Base-by-base conservation (phyloP, 129 eudicot species). In the Solidago caesia region DNA sequence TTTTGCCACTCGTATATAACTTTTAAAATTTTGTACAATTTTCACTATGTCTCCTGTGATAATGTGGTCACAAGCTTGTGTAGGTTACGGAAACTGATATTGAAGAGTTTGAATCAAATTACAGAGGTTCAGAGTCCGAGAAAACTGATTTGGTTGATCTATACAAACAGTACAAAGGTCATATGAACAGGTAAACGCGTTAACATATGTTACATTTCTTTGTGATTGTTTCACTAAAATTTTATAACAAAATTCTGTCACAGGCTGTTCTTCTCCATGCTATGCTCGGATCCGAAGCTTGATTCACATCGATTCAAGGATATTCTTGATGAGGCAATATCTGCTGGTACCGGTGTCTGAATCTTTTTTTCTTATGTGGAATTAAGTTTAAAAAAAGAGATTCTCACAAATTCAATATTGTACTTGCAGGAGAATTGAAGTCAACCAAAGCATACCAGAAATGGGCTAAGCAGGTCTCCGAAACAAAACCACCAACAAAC, bases 291-390 rank as follows among this genome's bases (percentile, higher is more conserved):
- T 81, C 43, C 91, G n/a, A 83, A 75, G 71, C 84, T 94, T 82
- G 99, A 94, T 84, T 91, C 99, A 55, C 99, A 94, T 70, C 87
- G 97, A 29, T 94, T 91, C 84, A 94, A 94, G 85, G 99, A 94
- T 82, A 88, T 91, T 10, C 77, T 94, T 62, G 96, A 94, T 47
- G 99, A 91, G 85, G 92, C 94, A n/a, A 87, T 91, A 42, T 84
- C 87, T 68, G 79, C 87, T 39, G 99, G 99, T 95, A 64, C 63
- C 56, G 62, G 4, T 73, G 39, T 33, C 39, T 33, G 39, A 33
- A 75, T 51, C 15, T 39, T 69, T 27, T 27, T 12, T 4, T 7
- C 8, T 4, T 5, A 8, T 64, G 42, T 64, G 0, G 5, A 64
- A n/a, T 13, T 42, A 44, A 41, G 7, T 16, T 56, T n/a, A 6